Conservation (phyloP, 139 green algal species). For the Gonium pectorale region DNA sequence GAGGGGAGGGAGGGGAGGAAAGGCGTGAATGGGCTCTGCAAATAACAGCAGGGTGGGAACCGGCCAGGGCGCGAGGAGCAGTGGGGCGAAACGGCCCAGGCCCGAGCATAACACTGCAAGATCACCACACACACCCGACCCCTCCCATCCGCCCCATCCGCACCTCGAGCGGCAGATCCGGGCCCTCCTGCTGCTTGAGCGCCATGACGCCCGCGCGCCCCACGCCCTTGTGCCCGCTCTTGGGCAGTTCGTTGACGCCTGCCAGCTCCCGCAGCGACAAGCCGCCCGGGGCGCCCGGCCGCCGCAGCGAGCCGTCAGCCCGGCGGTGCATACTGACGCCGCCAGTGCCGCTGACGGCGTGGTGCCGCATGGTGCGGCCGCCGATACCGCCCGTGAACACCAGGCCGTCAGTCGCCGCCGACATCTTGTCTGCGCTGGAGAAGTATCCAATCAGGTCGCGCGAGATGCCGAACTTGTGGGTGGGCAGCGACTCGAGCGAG, state of each 20-base stretch:
- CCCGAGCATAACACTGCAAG: too few relatives aligned
- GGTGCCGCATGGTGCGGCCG: neutral
- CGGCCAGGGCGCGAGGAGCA: too few relatives aligned
- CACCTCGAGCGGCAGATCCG: slow-evolving; percentile 25
- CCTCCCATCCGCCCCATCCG: too few relatives aligned
- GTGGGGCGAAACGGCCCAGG: too few relatives aligned
- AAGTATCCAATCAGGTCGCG: slow-evolving; percentile 34
- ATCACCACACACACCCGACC: too few relatives aligned
- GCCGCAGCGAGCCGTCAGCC: neutral
- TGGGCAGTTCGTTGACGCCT: neutral
- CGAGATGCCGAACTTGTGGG: neutral
- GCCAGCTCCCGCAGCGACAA: slow-evolving; percentile 25
- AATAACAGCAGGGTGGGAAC: too few relatives aligned
- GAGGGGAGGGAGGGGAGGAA: neutral
- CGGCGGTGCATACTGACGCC: neutral
- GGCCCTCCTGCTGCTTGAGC: neutral
- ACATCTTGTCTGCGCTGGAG: neutral
- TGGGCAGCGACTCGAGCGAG: neutral
- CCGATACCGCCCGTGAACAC: slow-evolving; percentile 27
- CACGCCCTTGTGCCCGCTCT: neutral
- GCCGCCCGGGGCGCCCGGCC: neutral
- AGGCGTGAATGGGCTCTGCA: too few relatives aligned
- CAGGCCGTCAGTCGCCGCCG: neutral
- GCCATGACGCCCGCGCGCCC: neutral
- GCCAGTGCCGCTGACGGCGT: too few relatives aligned